Evolutionary conservation across 2,329 filamentous ascomycete genomes (phyloP).

Genomic region (Cryphonectria radicalis): DNA sequence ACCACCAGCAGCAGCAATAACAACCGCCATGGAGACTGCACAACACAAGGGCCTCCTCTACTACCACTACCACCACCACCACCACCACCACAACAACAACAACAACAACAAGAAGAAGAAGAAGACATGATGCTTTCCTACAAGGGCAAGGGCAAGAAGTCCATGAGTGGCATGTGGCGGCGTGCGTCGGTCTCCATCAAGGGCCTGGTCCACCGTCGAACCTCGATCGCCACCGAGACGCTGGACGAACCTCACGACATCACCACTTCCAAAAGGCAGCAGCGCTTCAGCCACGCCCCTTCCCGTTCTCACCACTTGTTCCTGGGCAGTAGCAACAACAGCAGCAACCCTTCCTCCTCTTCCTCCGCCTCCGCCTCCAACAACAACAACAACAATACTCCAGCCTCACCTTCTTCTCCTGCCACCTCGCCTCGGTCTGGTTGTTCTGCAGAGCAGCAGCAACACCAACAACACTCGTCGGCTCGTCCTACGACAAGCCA

Average conservation of each 20-base stretch:
- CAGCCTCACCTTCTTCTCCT: constrained; percentile 6
- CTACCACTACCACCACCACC: background rate
- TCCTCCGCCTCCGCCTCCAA: background rate
- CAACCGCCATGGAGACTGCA: constrained; percentile 6
- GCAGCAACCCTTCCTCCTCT: background rate
- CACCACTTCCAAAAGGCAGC: constrained; percentile 27
- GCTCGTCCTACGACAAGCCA: constrained; percentile 44
- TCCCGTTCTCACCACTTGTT: constrained; percentile 24
- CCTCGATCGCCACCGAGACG: constrained; percentile 42
- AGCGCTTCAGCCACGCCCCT: constrained; percentile 23
- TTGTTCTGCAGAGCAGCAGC: constrained; percentile 11
- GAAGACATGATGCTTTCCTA: background rate
- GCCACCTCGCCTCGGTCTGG: constrained; percentile 6
- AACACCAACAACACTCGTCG: constrained; percentile 26
- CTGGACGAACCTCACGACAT: constrained; percentile 32
- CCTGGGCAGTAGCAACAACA: background rate
- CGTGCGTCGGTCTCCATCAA: constrained; percentile 60
- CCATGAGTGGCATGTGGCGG: constrained; percentile 56
- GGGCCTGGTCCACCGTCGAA: constrained; percentile 55
- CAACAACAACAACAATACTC: constrained; percentile 18
- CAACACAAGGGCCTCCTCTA: background rate
- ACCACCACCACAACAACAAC: background rate
- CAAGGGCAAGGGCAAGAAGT: constrained; percentile 35
- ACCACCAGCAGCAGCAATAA: background rate
- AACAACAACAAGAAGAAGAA: background rate